Evolutionary conservation across 176 grass and related monocot species (phyloP), one percentile per base, ranked within the genome.

Genomic region (Triticum monococcum): DNA sequence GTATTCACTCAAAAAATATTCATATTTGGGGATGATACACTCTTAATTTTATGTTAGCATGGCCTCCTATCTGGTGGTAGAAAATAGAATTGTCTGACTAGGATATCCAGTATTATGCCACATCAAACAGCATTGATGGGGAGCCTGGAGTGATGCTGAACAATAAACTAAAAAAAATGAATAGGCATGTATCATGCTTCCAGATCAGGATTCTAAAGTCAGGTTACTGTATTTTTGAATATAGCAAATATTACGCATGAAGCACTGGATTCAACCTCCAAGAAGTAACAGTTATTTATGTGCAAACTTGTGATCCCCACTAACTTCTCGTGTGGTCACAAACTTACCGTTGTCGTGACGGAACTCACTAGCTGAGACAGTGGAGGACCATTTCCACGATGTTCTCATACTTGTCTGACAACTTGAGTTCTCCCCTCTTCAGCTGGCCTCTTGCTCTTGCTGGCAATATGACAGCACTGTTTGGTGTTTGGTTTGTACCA

Each of bases 21-120:
- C 73, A 65, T 67, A 56, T 31, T 78, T 72, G 37, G 57, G 56
- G 38, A 60, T 65, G 20, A 40, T 14, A 41, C 31, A 64, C 26
- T 43, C 9, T 88, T 54, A 9, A 36, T 3, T 35, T 14, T 52
- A 37, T 24, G 12, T 14, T 46, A 73, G 14, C 3, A 80, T 30
- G 65, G 66, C 66, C 16, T 80, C 60, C 9, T 60, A 66, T 22
- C 35, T 73, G 54, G 45, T 65, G 62, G 69, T 52, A 76, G 4
- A 75, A 84, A 28, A 84, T 84, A 33, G 3, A 64, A 64, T 5
- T 65, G 20, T 25, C 56, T 91, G 17, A 83, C 8, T 30, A 80
- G 36, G 45, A 61, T 43, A 66, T 9, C 5, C 57, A 46, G 57
- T 60, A 76, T 46, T 30, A 22, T 38, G 81, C 62, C 14, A 75